These are phyloP conservation scores for Escovopsis weberi DNA, from an alignment of 2,329 filamentous ascomycete species.

Conservation along the genomic window DNA sequence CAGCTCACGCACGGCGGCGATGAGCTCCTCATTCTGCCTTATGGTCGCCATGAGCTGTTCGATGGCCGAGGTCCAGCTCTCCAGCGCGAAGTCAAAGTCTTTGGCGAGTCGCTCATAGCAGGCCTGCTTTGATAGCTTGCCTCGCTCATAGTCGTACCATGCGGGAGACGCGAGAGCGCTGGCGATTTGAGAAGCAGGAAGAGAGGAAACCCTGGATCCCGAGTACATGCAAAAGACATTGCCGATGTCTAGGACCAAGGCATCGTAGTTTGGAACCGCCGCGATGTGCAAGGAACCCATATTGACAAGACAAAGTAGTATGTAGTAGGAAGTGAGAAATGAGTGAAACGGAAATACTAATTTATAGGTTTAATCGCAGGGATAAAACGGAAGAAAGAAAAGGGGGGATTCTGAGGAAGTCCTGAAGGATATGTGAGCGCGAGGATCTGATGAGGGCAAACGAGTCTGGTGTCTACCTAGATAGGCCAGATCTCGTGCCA, in stretches of 20 bases:
- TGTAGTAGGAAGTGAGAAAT: no score
- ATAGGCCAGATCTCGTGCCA: no score
- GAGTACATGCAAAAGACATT: neutral
- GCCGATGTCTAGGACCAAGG: neutral
- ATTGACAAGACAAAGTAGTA: no score
- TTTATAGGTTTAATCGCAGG: no score
- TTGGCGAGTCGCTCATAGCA: neutral
- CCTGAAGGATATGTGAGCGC: no score
- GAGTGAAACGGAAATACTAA: no score
- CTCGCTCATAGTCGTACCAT: conserved; percentile 3
- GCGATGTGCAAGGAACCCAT: neutral
- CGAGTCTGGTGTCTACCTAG: no score
- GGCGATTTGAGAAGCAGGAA: neutral
- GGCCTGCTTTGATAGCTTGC: neutral
- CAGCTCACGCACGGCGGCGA: neutral
- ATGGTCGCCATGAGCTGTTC: neutral
- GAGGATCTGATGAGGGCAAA: no score
- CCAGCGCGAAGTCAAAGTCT: neutral
- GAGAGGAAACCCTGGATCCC: neutral
- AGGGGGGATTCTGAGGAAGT: no score
- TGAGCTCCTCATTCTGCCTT: neutral
- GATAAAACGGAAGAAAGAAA: no score
- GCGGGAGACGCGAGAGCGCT: conserved; percentile 1
- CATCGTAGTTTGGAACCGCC: neutral
- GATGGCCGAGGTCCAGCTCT: neutral